Evolutionary conservation across 2,329 filamentous ascomycete species (phyloP), one percentile per base, ranked within the genome.

Genomic region (Tolypocladium tropicale): DNA sequence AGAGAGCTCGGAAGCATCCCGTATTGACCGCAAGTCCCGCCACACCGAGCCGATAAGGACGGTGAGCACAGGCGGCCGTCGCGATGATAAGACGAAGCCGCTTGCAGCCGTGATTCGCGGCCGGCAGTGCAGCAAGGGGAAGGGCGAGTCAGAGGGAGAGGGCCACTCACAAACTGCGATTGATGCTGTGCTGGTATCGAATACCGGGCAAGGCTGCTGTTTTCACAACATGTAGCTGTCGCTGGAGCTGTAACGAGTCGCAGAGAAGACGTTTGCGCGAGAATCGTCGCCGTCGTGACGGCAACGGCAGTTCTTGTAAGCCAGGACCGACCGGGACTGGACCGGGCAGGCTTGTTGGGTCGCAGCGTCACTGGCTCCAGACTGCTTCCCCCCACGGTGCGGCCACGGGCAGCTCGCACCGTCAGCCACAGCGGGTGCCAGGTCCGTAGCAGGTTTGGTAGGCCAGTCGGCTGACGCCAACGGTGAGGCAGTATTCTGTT

Each of bases 361-460:
- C 52, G 34, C 30, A 50, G 52, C 54, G 49, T 33, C 52, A 53
- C 48, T 23, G 34, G 33, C 2, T 46, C 56, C 52, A 48, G 48
- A 28, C 36, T 32, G 37, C 50, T 53, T 58, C 59, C 57, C 51
- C 55, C 36, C 52, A 59, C 59, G 41, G 59, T 60, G 52, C 55
- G 53, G 39, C 18, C 14, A 21, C 21, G 1, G 18, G 21, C 2
- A 10, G 6, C 18, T 18, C 46, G 11, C 46, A 50, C 28, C 46
- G 46, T 49, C 46, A 36, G 50, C 50, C 50, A 52, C 50, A 52
- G 50, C 33, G 50, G 50, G 14, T 5, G 28, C 21, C 32, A 50
- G 46, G 46, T 50, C 46, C 46, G 46, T 18, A 11, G 28, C 46
- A 50, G 46, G 46, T 50, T 50, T 50, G 46, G 46, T 50, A 50